Percentiles rank a stretch among this genome's conserved stretches.
These are phyloP conservation scores for Talaromyces sp. DNA, from an alignment of 2,329 filamentous ascomycete genomes.

Conservation along the genomic window DNA sequence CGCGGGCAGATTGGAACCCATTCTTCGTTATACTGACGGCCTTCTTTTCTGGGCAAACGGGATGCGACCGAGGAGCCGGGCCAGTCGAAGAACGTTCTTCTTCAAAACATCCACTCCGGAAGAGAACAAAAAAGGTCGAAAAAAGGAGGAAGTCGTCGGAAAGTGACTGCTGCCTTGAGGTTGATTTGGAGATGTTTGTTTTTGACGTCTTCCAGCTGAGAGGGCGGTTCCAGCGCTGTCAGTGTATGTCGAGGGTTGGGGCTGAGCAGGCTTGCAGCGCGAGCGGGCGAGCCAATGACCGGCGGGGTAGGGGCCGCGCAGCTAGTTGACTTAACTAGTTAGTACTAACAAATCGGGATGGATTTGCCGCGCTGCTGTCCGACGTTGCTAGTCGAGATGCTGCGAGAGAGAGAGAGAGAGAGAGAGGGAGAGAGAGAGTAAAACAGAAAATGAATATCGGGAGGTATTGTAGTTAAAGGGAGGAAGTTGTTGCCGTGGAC, in stretches of 20 bases:
- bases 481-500: not conserved
- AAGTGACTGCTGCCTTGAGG: not conserved
- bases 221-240: not conserved
- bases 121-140: not conserved
- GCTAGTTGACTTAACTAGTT: not conserved
- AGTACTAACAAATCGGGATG: not conserved
- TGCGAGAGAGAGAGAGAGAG: not conserved
- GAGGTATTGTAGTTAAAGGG: not conserved
- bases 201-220: not conserved
- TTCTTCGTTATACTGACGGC: conserved; percentile 25
- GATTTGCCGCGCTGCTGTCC: not conserved
- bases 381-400: not conserved
- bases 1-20: conserved; percentile 60
- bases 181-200: not conserved
- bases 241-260: conserved; percentile 3
- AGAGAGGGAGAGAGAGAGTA: not conserved
- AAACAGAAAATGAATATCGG: not conserved
- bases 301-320: conserved; percentile 8
- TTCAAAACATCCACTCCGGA: conserved; percentile 30
- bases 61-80: conserved; percentile 23
- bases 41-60: conserved; percentile 21
- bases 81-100: conserved; percentile 26
- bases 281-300: conserved; percentile 11
- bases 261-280: conserved; percentile 13
- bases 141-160: not conserved